A percentile compares a stretch with the other conserved stretches of the same genome.
phyloP scores from a whole-genome alignment of 768 basidiomycete species.

The Gymnopilus junonius region DNA sequence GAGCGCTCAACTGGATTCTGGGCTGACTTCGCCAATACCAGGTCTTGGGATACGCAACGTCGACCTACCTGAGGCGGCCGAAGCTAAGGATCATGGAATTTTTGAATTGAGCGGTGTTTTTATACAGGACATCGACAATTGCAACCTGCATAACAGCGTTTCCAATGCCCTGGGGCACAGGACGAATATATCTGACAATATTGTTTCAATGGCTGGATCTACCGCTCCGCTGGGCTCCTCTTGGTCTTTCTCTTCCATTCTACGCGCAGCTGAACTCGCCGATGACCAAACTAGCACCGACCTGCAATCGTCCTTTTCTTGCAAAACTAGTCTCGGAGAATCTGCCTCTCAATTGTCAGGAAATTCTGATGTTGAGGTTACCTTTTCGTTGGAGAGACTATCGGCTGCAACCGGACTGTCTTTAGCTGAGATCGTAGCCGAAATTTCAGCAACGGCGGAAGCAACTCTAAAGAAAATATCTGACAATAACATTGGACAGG shows the following conservation, averaged over 20 bases:
- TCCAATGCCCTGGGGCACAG: not conserved
- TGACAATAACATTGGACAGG: conserved; percentile 2
- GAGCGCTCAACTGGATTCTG: conserved; percentile 8
- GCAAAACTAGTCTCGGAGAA: conserved; percentile 12
- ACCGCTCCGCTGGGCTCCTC: conserved; percentile 14
- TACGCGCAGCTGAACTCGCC: conserved; percentile 21
- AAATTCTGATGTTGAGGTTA: conserved; percentile 7
- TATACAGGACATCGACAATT: conserved; percentile 1
- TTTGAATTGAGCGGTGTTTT: not conserved
- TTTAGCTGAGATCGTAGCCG: conserved; percentile 35
- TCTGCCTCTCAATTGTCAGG: conserved; percentile 6
- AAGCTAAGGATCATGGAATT: conserved; percentile 4
- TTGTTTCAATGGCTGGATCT: not conserved
- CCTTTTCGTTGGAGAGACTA: conserved; percentile 28
- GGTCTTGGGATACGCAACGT: conserved; percentile 36
- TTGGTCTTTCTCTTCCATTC: conserved; percentile 27
- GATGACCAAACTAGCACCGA: conserved; percentile 18
- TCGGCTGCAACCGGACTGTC: conserved; percentile 38
- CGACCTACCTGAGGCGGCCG: conserved; percentile 16
- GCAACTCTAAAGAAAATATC: conserved; percentile 34
- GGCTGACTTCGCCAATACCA: conserved; percentile 22
- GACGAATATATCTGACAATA: not conserved
- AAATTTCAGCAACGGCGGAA: conserved; percentile 40
- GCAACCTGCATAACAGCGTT: not conserved
- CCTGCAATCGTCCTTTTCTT: conserved; percentile 11